Conservation (phyloP, 2,329 filamentous ascomycete species). For the Alternaria infectoria region DNA sequence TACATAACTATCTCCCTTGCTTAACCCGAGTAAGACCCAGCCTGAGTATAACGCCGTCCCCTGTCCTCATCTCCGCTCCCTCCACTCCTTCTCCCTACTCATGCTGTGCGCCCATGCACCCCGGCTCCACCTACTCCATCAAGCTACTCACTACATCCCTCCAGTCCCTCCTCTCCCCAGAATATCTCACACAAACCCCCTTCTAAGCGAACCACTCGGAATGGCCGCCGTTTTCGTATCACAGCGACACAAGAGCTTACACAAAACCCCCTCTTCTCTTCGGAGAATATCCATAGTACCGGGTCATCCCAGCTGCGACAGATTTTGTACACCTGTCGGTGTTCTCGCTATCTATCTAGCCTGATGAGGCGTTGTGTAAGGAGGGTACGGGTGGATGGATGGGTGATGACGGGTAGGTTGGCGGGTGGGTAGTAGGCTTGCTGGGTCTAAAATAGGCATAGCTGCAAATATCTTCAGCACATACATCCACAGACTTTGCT, state of each 20-base stretch:
- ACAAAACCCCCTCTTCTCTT: neutral
- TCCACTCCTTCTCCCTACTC: no score
- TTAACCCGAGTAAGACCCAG: no score
- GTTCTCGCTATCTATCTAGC: neutral
- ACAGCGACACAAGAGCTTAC: neutral
- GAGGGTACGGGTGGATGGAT: neutral
- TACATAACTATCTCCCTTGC: no score
- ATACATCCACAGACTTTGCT: no score
- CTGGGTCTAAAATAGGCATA: no score
- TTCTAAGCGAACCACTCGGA: neutral
- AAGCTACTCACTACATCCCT: no score
- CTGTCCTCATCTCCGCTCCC: no score
- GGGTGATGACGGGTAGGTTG: neutral
- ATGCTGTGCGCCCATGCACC: no score
- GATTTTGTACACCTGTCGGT: neutral
- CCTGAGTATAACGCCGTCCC: no score
- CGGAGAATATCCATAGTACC: neutral
- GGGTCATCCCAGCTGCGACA: neutral
- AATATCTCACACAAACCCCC: neutral
- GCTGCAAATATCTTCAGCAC: no score
- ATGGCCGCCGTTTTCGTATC: neutral
- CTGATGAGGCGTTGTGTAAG: neutral
- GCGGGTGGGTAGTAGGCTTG: neutral
- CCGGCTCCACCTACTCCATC: no score
- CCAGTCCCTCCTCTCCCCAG: neutral